Base-by-base conservation (phyloP, 169 alveolate genomes). In the Perkinsus marinus region DNA sequence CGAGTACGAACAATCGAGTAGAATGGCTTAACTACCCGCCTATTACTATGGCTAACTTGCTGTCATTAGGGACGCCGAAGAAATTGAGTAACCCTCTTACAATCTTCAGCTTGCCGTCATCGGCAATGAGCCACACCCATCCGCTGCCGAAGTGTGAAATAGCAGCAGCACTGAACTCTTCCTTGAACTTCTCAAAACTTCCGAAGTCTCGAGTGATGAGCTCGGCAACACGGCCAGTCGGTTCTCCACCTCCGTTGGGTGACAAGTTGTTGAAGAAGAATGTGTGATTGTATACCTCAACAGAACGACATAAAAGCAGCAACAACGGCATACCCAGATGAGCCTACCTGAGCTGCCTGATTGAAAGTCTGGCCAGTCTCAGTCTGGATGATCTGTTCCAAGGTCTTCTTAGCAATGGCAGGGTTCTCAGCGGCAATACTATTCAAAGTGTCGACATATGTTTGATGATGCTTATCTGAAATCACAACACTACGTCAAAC, bases 41-140 rank as follows among this genome's bases (percentile, higher is more conserved):
- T 57, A 57, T 57, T 57, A 57, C 79, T 19, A 57, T 57, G 22
- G 5, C 79, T 26, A 57, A 26, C 22, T 57, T 57, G 79, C 79
- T 57, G 79, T 57, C 79, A 57, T 57, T 57, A 57, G 79, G 79
- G 79, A 57, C 79, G 37, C 79, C 79, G 22, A 57, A 2, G 36
- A 13, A 16, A 57, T 57, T 57, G 22, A 57, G 79, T 30, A 57
- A 57, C 79, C 79, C 79, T 30, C 79, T 91, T 92, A 96, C 96
- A 91, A 97, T 97, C 92, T 96, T 97, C 39, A 98, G 95, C 92
- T 97, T 97, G 43, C 98, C 97, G 92, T 94, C 94, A 90, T 97
- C 94, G 95, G 98, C 97, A 39, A 97, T 98, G 46, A 99, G 96
- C 99, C 99, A 98, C 57, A 98, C 99, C 99, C 99, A 99, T 30